Base-by-base conservation (phyloP, 352 stramenopile genomes). In the Elongisporangium prolatum region DNA sequence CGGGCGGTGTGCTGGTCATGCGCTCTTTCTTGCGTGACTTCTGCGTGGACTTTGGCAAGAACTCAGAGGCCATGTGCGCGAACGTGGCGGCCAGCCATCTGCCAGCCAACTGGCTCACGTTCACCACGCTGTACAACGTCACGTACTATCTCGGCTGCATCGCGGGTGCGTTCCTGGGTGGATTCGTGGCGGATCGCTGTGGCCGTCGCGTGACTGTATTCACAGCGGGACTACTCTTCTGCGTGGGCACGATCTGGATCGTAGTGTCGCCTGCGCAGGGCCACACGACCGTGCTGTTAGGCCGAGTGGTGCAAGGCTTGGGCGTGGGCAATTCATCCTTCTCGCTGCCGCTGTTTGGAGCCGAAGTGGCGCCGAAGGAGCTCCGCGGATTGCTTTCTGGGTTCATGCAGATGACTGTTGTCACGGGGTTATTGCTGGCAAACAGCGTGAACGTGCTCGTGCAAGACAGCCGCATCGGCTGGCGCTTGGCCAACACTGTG, bases 281-380 rank as follows among this genome's bases (percentile, higher is more conserved):
- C 16, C 74, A 79, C 60, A 65, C 54, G 2, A 16, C 60, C 9
- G 44, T 72, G 14, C 64, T 81, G 0, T 10, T 72, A 2, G 71
- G 40, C 2, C 72, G 75, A n/a, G 16, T 75, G n/a, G 16, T 80
- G 0, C 71, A 76, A 40, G 75, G 73, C 38, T 54, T 75, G 50
- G 72, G 72, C 28, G 69, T 76, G 10, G 72, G 72, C 59, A 76
- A 77, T 40, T 74, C 68, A 54, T 83, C 72, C 37, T 74, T 83
- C 49, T 71, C 71, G 52, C 28, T 85, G 21, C 68, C 69, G 48
- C 47, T 80, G 28, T 83, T 79, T 49, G 66, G 68, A 28, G 67
- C 71, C 2, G 75, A 85, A 49, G 69, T 79, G 59, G 72, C 63
- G 0, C 71, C 75, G 0, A 79, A 69, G 17, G 72, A 77, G 17